Evolutionary conservation across 306 rosid species (phyloP).

Genomic region (Castanea crenata): DNA sequence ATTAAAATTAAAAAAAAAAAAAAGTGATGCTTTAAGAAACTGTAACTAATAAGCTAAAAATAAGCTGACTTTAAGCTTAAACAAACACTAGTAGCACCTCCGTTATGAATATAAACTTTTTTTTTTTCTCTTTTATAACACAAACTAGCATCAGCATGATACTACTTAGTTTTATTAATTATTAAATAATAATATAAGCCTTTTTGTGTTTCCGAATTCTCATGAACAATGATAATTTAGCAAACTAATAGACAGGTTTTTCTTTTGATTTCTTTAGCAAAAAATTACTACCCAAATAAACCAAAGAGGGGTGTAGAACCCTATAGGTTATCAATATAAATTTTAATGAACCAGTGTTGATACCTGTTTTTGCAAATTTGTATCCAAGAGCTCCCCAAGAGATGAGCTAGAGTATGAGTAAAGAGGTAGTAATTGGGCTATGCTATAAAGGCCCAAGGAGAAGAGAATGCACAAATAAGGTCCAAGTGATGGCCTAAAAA

Average conservation of each 20-base stretch:
- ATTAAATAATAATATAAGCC: neutral
- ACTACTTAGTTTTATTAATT: neutral
- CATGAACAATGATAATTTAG: neutral
- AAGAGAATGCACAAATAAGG: no score
- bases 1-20: no score
- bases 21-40: no score
- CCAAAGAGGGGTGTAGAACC: neutral
- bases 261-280: neutral
- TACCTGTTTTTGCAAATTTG: neutral
- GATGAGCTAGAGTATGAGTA: constrained; percentile 40
- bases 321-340: neutral
- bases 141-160: neutral
- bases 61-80: no score
- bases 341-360: constrained; percentile 18
- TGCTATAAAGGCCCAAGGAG: no score
- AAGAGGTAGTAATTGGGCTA: no score
- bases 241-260: neutral
- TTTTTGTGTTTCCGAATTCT: neutral
- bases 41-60: no score
- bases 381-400: constrained; percentile 60
- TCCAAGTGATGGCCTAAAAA: no score
- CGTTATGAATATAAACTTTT: no score
- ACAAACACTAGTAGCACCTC: no score
- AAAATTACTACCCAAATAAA: neutral
- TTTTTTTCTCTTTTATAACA: neutral